Evolutionary conservation across 208 protist species (phyloP).

Genomic region (Trichomonas tenax): DNA sequence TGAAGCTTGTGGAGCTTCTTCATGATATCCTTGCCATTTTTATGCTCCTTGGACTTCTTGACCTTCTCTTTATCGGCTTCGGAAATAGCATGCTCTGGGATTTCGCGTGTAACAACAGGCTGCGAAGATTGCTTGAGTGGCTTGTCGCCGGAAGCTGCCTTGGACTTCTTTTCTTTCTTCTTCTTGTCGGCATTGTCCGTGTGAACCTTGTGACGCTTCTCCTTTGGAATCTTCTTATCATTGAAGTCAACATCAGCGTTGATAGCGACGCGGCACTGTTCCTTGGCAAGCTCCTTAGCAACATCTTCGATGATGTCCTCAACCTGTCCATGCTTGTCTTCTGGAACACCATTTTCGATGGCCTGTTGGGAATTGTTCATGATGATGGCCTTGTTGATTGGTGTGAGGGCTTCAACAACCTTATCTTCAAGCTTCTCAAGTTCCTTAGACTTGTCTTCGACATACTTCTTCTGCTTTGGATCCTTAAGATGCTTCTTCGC

Average conservation of each 20-base stretch:
- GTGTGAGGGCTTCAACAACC: neutral
- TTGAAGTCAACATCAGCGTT: neutral
- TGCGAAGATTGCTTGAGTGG: neutral
- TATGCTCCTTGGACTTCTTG: neutral
- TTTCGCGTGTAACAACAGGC: neutral
- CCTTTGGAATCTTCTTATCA: neutral
- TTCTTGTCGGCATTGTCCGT: neutral
- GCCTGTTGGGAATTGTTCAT: neutral
- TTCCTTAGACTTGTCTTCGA: neutral
- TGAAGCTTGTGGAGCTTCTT: neutral
- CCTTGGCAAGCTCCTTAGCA: neutral
- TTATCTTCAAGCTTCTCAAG: neutral
- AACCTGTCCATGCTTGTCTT: neutral
- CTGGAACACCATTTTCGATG: neutral
- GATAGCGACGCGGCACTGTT: neutral
- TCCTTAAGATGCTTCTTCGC: neutral
- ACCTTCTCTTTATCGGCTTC: neutral
- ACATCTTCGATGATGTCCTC: neutral
- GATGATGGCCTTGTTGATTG: neutral
- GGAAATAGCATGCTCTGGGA: neutral
- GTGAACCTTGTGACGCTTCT: neutral
- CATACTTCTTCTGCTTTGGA: neutral
- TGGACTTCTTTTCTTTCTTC: neutral
- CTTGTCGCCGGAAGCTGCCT: neutral
- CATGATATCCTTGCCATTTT: neutral